phyloP scores from a whole-genome alignment of 495 filamentous ascomycete species.

The Bathelium albidoporum region DNA sequence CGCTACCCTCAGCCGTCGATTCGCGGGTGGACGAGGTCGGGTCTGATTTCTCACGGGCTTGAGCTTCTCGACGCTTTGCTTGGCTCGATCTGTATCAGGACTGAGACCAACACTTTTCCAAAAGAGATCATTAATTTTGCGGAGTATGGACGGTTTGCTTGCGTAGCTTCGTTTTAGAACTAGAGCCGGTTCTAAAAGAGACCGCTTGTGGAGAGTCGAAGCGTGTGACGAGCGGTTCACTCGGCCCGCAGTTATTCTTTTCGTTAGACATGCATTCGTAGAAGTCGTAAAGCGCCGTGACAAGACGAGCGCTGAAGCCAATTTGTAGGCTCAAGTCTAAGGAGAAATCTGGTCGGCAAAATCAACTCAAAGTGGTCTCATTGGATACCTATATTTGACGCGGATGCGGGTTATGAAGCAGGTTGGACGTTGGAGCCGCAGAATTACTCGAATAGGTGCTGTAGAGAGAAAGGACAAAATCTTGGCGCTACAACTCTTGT shows the following conservation, averaged over 20 bases:
- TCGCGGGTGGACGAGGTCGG: neutral
- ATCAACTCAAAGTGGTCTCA: too few species aligned
- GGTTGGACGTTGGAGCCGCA: too few species aligned
- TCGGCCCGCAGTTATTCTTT: neutral
- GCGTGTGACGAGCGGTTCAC: neutral
- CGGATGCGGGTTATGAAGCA: too few species aligned
- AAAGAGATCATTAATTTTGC: neutral
- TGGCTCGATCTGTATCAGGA: neutral
- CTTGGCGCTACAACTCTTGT: too few species aligned
- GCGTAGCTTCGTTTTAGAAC: neutral
- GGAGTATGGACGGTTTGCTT: neutral
- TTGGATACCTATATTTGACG: too few species aligned
- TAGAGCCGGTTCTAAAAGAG: neutral
- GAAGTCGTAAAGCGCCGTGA: constrained; percentile 15
- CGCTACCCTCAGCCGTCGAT: neutral
- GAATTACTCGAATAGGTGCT: too few species aligned
- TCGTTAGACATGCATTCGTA: constrained; percentile 6
- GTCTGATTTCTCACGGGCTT: neutral
- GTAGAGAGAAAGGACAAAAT: too few species aligned
- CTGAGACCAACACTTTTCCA: neutral
- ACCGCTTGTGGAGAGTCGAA: neutral
- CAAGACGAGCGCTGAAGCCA: constrained; percentile 13
- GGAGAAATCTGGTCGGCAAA: too few species aligned
- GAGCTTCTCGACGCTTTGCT: neutral
- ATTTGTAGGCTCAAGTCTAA: constrained; percentile 15